Conservation (phyloP, 768 basidiomycete genomes). For the Leccinellum albellum region DNA sequence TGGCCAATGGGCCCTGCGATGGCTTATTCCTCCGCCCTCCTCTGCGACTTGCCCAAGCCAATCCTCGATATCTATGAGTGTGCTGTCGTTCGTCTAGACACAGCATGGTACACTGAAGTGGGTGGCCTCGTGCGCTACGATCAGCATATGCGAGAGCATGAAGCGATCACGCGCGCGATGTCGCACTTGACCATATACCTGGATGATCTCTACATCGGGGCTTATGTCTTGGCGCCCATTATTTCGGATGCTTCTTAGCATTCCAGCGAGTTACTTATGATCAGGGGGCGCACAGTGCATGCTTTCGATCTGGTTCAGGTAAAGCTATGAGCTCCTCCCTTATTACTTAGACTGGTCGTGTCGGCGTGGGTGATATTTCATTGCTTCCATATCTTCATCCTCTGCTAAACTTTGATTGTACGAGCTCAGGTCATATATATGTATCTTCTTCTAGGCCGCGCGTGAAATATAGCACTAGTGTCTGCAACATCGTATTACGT, state of each 20-base stretch:
- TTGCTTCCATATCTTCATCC: no score
- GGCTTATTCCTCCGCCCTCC: slow-evolving; percentile 54
- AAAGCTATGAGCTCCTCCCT: slow-evolving; percentile 31
- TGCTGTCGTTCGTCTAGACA: slow-evolving; percentile 13
- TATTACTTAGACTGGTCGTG: no score
- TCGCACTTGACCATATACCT: slow-evolving; percentile 40
- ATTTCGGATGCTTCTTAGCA: slow-evolving; percentile 47
- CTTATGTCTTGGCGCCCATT: slow-evolving; percentile 52
- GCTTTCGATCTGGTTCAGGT: slow-evolving; percentile 40
- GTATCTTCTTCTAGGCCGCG: no score
- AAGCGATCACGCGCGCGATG: slow-evolving; percentile 19
- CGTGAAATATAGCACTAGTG: no score
- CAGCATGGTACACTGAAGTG: slow-evolving; percentile 2
- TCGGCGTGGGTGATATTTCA: no score
- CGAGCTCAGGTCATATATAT: no score
- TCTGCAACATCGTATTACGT: no score
- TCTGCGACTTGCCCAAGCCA: slow-evolving; percentile 40
- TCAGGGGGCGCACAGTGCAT: slow-evolving; percentile 40
- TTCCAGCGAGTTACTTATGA: slow-evolving; percentile 36
- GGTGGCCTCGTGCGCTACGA: slow-evolving; percentile 26
- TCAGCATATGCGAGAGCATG: slow-evolving; percentile 47
- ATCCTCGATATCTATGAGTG: slow-evolving; percentile 57
- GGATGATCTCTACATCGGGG: slow-evolving; percentile 41
- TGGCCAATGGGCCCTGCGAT: slow-evolving; percentile 62
- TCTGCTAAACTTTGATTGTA: no score